Evolutionary conservation across 225 moss, liverwort and hornwort genomes (phyloP), one percentile per base, ranked within the genome.

Genomic region (Pseudoscleropodium purum): DNA sequence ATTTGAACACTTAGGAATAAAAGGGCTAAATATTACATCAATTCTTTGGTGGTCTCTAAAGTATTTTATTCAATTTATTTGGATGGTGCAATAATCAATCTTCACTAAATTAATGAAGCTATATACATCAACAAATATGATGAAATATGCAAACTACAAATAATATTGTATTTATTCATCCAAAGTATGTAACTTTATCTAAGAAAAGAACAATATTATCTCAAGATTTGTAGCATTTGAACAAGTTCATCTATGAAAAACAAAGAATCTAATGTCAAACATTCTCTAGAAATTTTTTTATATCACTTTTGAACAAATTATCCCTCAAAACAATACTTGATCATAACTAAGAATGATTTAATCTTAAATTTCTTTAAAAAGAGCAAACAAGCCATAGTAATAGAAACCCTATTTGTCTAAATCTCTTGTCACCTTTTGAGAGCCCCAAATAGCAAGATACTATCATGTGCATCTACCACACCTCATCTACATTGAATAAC

Each of bases 211-310:
- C 12, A 60, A 60, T 13, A 20, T 41, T 29, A 59, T 60, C 4
- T 5, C 15, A 81, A 59, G 18, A n/a, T 57, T 39, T 41, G 5
- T 18, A 80, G 5, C 27, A 18, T 17, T n/a, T 59, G 18, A 81
- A 60, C 1, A 3, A 2, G 0, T 41, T 18, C 41, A 61, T 41
- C 13, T 2, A 12, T 39, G 8, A 41, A 0, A 57, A 15, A 23
- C 0, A 10, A 19, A 39, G 3, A 59, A 59, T n/a, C 15, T 56
- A 56, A 54, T 27, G 7, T 29, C 13, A 60, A 60, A 7, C 13
- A 31, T 61, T 26, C 7, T 10, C 5, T 39, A 29, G 0, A 39
- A 39, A 56, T 25, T 10, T 13, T 81, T 20, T 41, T 81, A 13
- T 60, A 41, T 41, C 10, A 20, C 29, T 41, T 60, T 30, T 5